Evolutionary conservation across 2,329 filamentous ascomycete genomes (phyloP).

Genomic region (Erysiphe pulchra): DNA sequence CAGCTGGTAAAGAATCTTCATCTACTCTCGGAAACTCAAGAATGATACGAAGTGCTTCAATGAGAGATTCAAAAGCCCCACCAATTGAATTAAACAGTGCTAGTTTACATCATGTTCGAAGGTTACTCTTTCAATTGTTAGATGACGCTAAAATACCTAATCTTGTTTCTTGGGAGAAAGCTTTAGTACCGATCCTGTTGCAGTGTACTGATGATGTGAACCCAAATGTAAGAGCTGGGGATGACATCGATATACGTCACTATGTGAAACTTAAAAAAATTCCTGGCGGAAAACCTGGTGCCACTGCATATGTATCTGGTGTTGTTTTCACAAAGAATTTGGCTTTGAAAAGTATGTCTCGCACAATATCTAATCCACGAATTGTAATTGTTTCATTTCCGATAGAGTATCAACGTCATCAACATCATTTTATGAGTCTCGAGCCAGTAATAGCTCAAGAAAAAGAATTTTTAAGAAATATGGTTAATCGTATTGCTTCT

Average conservation of each 20-base stretch:
- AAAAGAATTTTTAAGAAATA: conserved; percentile 71
- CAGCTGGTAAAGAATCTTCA: conserved; percentile 4
- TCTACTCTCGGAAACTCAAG: conserved; percentile 14
- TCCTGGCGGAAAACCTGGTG: conserved; percentile 63
- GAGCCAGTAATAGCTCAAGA: conserved; percentile 94
- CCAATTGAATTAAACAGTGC: conserved; percentile 68
- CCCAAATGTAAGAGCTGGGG: conserved; percentile 68
- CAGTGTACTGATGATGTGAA: conserved; percentile 86
- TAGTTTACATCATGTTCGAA: conserved; percentile 69
- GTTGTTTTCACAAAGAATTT: conserved; percentile 96
- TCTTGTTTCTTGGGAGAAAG: conserved; percentile 61
- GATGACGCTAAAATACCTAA: conserved; percentile 51
- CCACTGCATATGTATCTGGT: conserved; percentile 90
- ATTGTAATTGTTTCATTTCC: conserved; percentile 87
- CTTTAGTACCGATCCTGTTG: conserved; percentile 68
- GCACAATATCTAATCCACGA: conserved; percentile 57
- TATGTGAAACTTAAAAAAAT: conserved; percentile 97
- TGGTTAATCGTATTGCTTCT: conserved; percentile 76
- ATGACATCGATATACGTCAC: conserved; percentile 91
- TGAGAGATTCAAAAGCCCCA: conserved; percentile 47
- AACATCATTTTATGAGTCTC: conserved; percentile 90
- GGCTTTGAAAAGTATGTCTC: conserved; percentile 85
- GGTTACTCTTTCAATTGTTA: conserved; percentile 60
- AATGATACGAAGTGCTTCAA: conserved; percentile 56
- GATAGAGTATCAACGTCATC: conserved; percentile 83